Base-by-base conservation (phyloP, 805 yeast species). In the Saccharomycopsis fibuligera region DNA sequence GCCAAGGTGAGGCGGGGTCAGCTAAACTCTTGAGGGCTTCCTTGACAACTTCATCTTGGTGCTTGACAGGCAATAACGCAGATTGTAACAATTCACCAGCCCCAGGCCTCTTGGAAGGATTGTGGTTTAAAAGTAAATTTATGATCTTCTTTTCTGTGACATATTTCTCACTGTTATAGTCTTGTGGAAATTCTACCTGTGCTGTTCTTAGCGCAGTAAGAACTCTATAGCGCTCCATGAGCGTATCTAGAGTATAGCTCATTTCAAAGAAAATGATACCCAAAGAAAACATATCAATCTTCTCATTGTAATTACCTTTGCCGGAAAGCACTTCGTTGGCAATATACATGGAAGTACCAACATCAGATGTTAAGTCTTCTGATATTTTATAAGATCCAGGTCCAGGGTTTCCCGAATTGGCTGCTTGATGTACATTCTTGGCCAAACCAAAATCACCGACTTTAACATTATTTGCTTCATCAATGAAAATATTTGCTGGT, bases 391-490 rank as follows among this genome's bases (percentile, higher is more conserved):
- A 56, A 12, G 59, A 50, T 2, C 48, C 51, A 8, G 33, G 33
- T 19, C 55, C 35, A 16, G 49, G 47, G 5, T 60, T 61, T 3
- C 56, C 54, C 17, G 57, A 50, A 16, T 61, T 55, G 5, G 58
- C 60, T 2, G 76, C 58, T 49, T 67, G 71, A 60, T 86, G 93
- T 1, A 86, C 89, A 60, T 83, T 90, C 56, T 90, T 89, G 0
- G 99, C 99, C 50, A 93, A 74, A 0, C 99, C 99, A 66, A 93
- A 93, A 62, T 93, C 99, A 59, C 99, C 99, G 37, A 93, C 83
- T 62, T 93, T 93, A 50, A 93, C 81, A 60, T 91, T 89, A 56
- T 85, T 81, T 1, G 86, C 77, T 55, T 84, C 85, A 64, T 93
- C 99, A 57, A 93, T 89, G 69, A 93, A 93, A 61, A 93, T 87